Base-by-base conservation (phyloP, 768 basidiomycete genomes). In the Suillus paluster region DNA sequence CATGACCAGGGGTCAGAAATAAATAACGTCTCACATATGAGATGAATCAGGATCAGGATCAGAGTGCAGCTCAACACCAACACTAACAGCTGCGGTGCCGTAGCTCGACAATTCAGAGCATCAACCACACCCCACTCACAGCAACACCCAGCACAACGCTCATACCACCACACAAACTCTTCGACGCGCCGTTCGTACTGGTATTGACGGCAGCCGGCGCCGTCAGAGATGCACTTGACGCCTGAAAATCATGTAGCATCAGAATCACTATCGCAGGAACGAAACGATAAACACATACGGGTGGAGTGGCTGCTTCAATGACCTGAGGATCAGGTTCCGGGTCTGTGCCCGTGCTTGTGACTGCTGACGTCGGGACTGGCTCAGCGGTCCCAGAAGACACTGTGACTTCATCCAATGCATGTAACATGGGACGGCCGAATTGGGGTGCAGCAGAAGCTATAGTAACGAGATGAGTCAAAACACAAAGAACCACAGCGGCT, bases 391-490 rank as follows among this genome's bases (percentile, higher is more conserved):
- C 48, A 25, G 30, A 33, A 27, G 23, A 8, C 3, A 30, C 5
- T 9, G 63, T 48, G 15, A 33, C 19, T 6, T 39, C 60, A 34
- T 71, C 64, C 48, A 71, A 38, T 5, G 7, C 62, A 12, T 59
- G 60, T 2, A 70, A 10, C n/a, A 44, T 1, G 0, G 69, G 66
- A 6, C 64, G 50, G 9, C 70, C 67, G 34, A 64, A 69, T 41
- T 73, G 71, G 1, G 70, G 70, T 27, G 41, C 11, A 5, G 71
- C 70, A 5, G 61, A 67, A 1, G 61, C 70, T 65, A 23, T 21
- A 53, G 12, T 48, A 14, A 5, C 50, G n/a, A 38, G n/a, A 2
- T 27, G 6, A 33, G 4, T 3, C 12, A 2, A 23, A 4, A 9
- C 41, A 36, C 21, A 25, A 19, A 34, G 11, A 59, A n/a, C 11